Conservation (phyloP, 768 basidiomycete species). For the Coprinopsis cinerea region DNA sequence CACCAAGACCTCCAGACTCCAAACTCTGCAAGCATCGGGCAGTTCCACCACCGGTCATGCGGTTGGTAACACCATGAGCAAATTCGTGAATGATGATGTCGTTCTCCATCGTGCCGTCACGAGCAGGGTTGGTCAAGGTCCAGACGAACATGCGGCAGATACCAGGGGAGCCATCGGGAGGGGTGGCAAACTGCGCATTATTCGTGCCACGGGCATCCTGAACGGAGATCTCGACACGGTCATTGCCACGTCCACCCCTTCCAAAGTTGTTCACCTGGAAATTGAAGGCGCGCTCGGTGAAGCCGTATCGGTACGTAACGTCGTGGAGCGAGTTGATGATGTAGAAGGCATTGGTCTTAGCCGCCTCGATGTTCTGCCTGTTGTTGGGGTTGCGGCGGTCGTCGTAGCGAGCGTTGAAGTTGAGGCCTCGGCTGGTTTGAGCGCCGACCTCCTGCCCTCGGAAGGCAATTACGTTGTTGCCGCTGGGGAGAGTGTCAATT, state of each 20-base stretch:
- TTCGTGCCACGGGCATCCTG: conserved; percentile 37
- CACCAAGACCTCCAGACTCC: conserved; percentile 45
- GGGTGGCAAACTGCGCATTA: conserved; percentile 40
- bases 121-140: conserved; percentile 12
- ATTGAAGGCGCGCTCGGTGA: conserved; percentile 50
- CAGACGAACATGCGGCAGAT: conserved; percentile 8
- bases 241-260: conserved; percentile 28
- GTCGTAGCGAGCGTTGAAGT: conserved; percentile 34
- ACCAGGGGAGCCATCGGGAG: conserved; percentile 24
- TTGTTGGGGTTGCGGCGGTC: conserved; percentile 29
- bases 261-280: conserved; percentile 56
- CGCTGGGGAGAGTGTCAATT: background rate
- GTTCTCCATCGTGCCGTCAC: conserved; percentile 62
- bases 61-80: conserved; percentile 45
- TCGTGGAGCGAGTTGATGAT: conserved; percentile 57
- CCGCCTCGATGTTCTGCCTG: conserved; percentile 42
- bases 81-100: conserved; percentile 52
- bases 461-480: conserved; percentile 28
- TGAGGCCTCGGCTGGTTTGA: conserved; percentile 31
- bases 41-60: conserved; percentile 51
- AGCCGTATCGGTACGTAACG: conserved; percentile 37
- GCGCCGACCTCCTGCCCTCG: conserved; percentile 22
- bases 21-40: conserved; percentile 51
- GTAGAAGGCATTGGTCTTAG: conserved; percentile 51
- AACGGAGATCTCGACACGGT: background rate